Percentiles rank a stretch among this genome's conserved stretches.
Evolutionary conservation across 192 early-diverging fungal species (phyloP).

Genomic region (Coemansia sp.): DNA sequence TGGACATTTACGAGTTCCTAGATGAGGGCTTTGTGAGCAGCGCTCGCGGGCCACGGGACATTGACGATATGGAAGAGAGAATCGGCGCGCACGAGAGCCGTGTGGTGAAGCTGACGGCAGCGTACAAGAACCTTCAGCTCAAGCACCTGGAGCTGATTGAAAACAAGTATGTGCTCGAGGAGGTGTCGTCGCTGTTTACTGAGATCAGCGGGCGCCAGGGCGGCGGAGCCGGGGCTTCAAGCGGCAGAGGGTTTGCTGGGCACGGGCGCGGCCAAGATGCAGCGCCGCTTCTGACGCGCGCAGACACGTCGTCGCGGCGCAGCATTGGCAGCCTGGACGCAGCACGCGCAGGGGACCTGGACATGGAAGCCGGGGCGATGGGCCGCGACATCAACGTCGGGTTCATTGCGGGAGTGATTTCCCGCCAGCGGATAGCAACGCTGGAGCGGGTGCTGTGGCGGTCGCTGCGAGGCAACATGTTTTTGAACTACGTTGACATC

Average conservation of each 20-base stretch:
- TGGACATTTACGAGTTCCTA: conserved; percentile 56
- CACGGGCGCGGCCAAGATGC: conserved; percentile 22
- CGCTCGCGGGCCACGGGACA: conserved; percentile 79
- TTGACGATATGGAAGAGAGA: conserved; percentile 87
- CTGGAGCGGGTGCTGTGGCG: conserved; percentile 98
- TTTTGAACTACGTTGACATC: conserved; percentile 94
- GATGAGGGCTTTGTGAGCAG: conserved; percentile 53
- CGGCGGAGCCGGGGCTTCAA: not conserved
- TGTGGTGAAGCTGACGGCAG: conserved; percentile 80
- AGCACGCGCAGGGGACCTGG: conserved; percentile 27
- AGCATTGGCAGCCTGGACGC: conserved; percentile 52
- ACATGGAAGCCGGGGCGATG: conserved; percentile 29
- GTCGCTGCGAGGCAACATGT: conserved; percentile 94
- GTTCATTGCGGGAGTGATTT: conserved; percentile 94
- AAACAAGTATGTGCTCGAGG: conserved; percentile 82
- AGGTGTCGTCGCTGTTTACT: conserved; percentile 55
- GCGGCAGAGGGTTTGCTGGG: conserved; percentile 1
- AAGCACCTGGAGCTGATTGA: conserved; percentile 87
- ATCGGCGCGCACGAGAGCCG: conserved; percentile 79
- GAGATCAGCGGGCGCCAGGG: conserved; percentile 78
- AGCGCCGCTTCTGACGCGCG: conserved; percentile 58
- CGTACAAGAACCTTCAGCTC: conserved; percentile 84
- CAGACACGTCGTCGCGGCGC: conserved; percentile 54
- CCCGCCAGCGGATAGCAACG: conserved; percentile 73
- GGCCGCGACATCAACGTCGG: conserved; percentile 62